phyloP scores from a whole-genome alignment of 129 eudicot genomes.

The Glebionis coronaria region DNA sequence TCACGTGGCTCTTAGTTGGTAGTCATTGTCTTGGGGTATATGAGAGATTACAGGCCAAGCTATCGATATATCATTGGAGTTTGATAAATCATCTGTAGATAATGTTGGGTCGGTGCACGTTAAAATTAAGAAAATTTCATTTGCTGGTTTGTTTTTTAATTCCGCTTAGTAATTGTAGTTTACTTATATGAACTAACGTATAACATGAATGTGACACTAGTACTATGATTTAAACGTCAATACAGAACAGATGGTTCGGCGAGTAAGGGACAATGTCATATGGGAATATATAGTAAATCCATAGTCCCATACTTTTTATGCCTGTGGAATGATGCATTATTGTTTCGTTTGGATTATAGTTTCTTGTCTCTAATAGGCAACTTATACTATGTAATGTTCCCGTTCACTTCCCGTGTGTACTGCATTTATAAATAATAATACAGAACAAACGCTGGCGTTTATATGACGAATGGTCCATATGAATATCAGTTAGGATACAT shows the following conservation, averaged over 20 bases:
- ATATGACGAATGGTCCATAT: not conserved
- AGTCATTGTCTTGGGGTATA: slow-evolving; percentile 22
- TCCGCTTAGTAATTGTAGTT: not conserved
- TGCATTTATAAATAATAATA: not conserved
- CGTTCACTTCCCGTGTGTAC: not conserved
- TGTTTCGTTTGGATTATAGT: slow-evolving; percentile 11
- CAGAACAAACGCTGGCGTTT: not conserved
- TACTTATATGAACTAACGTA: too few species aligned
- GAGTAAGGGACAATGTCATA: slow-evolving; percentile 11
- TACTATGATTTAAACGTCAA: too few species aligned
- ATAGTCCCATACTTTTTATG: not conserved
- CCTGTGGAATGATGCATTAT: not conserved
- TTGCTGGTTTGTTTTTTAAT: not conserved
- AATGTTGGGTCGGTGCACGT: not conserved
- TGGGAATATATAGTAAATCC: not conserved
- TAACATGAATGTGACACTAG: too few species aligned
- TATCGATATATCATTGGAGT: slow-evolving; percentile 19
- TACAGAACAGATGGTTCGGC: not conserved
- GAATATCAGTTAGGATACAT: not conserved
- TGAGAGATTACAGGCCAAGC: slow-evolving; percentile 15
- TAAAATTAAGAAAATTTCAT: not conserved
- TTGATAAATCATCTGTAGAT: not conserved
- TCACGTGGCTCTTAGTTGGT: slow-evolving; percentile 24
- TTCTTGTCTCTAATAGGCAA: slow-evolving; percentile 13
- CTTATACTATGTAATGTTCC: slow-evolving; percentile 4